phyloP scores from a whole-genome alignment of 2,329 filamentous ascomycete genomes.

The Fonsecaea multimorphosa region DNA sequence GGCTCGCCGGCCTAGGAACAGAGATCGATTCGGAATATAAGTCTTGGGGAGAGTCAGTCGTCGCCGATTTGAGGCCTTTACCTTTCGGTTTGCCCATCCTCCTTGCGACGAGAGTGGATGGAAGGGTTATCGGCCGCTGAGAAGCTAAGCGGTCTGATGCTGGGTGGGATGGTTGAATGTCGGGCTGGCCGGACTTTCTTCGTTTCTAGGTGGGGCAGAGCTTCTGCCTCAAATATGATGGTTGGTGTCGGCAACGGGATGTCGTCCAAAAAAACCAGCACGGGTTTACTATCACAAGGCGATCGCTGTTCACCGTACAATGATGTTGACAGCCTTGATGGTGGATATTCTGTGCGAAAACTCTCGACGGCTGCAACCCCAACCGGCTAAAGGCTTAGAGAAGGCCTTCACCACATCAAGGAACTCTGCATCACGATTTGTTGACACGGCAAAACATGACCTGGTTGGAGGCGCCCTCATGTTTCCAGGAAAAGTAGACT shows the following conservation, averaged over 20 bases:
- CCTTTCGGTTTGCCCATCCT: conserved; percentile 34
- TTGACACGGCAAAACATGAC: conserved; percentile 27
- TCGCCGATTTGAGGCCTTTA: conserved; percentile 22
- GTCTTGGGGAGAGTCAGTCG: conserved; percentile 13
- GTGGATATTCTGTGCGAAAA: conserved; percentile 18
- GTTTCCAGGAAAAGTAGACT: conserved; percentile 16
- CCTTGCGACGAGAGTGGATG: background rate
- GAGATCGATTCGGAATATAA: conserved; percentile 6
- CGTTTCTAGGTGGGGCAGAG: conserved; percentile 3
- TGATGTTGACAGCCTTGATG: conserved; percentile 6
- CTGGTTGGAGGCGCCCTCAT: conserved; percentile 26
- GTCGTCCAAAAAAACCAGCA: conserved; percentile 7
- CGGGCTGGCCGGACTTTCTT: background rate
- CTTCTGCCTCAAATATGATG: conserved; percentile 7
- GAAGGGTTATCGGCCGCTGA: background rate
- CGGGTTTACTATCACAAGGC: conserved; percentile 8
- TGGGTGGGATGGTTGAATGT: conserved; percentile 2
- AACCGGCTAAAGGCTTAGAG: conserved; percentile 21
- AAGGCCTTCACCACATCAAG: conserved; percentile 25
- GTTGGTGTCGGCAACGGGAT: background rate
- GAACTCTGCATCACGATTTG: conserved; percentile 30
- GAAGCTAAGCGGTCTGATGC: background rate
- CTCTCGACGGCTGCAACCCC: conserved; percentile 26
- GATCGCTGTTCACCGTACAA: conserved; percentile 12
- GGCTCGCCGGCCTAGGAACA: conserved; percentile 3